These are phyloP conservation scores for Telopea speciosissima DNA, from an alignment of 177 flowering plant species.

Conservation along the genomic window DNA sequence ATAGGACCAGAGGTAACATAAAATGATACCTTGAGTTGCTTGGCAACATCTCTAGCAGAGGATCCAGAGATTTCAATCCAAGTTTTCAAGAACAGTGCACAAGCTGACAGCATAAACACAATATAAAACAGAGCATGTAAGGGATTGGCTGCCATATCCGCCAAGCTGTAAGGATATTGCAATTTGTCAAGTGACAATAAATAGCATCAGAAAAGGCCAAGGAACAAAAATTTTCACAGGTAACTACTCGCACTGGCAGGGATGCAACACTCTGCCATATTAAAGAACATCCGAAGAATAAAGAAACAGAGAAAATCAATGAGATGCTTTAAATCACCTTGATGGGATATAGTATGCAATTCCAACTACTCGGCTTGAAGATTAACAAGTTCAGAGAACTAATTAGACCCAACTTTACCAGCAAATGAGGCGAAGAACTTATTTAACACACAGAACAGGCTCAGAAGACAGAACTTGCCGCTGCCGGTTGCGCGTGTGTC, in stretches of 20 bases:
- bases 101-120: slow-evolving; percentile 68
- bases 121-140: slow-evolving; percentile 72
- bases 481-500: no score
- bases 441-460: no score
- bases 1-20: not conserved
- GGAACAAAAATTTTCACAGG: not conserved
- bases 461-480: no score
- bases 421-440: no score
- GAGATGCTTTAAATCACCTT: slow-evolving; percentile 30
- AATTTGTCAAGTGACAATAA: not conserved
- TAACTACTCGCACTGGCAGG: not conserved
- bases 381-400: no score
- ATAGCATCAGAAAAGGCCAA: not conserved
- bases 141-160: slow-evolving; percentile 77
- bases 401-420: no score
- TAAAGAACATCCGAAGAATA: not conserved
- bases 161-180: slow-evolving; percentile 41
- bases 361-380: no score
- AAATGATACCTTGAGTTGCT: slow-evolving; percentile 66
- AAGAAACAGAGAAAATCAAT: not conserved
- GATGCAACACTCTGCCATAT: not conserved
- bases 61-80: slow-evolving; percentile 95
- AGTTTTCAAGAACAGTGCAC: slow-evolving; percentile 80
- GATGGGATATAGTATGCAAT: slow-evolving; percentile 67
- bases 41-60: slow-evolving; percentile 78